These are phyloP conservation scores for Exophiala calicioides DNA, from an alignment of 2,329 filamentous ascomycete species.

Conservation along the genomic window DNA sequence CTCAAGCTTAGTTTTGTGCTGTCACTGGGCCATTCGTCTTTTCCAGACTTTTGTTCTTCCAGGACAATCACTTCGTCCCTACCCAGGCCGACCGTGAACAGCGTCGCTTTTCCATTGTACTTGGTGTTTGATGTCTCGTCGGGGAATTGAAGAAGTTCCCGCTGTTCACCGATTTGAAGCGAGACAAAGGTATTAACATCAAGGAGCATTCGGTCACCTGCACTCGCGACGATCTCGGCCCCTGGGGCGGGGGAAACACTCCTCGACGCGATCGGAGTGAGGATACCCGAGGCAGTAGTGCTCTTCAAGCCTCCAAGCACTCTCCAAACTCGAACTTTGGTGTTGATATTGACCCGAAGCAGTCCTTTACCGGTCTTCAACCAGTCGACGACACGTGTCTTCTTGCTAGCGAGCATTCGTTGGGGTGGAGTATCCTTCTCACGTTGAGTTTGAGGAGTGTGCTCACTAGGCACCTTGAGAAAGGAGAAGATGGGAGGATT, in stretches of 20 bases:
- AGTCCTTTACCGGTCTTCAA: slow-evolving; percentile 70
- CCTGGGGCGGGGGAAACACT: slow-evolving; percentile 48
- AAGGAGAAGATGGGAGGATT: slow-evolving; percentile 83
- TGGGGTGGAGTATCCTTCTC: slow-evolving; percentile 63
- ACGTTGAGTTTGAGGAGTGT: slow-evolving; percentile 61
- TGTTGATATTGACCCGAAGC: slow-evolving; percentile 65
- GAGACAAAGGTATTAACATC: slow-evolving; percentile 64
- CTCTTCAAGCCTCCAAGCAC: slow-evolving; percentile 50
- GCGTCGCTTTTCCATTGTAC: slow-evolving; percentile 71
- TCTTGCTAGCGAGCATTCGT: slow-evolving; percentile 69
- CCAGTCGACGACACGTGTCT: slow-evolving; percentile 71
- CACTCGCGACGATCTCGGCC: slow-evolving; percentile 43
- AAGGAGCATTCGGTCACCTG: slow-evolving; percentile 57
- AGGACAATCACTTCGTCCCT: slow-evolving; percentile 77
- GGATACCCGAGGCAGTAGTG: slow-evolving; percentile 45
- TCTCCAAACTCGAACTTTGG: slow-evolving; percentile 77
- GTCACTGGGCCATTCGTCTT: slow-evolving; percentile 25
- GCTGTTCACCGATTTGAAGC: slow-evolving; percentile 63
- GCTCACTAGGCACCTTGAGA: slow-evolving; percentile 70
- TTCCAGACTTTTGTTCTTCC: slow-evolving; percentile 65
- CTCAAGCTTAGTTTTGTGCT: slow-evolving; percentile 15
- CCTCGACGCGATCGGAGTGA: slow-evolving; percentile 47
- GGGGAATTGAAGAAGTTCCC: slow-evolving; percentile 61
- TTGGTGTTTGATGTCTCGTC: slow-evolving; percentile 74
- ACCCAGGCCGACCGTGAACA: slow-evolving; percentile 68